Conservation (phyloP, 768 basidiomycete genomes). For the Strobilomyces dryophilus region DNA sequence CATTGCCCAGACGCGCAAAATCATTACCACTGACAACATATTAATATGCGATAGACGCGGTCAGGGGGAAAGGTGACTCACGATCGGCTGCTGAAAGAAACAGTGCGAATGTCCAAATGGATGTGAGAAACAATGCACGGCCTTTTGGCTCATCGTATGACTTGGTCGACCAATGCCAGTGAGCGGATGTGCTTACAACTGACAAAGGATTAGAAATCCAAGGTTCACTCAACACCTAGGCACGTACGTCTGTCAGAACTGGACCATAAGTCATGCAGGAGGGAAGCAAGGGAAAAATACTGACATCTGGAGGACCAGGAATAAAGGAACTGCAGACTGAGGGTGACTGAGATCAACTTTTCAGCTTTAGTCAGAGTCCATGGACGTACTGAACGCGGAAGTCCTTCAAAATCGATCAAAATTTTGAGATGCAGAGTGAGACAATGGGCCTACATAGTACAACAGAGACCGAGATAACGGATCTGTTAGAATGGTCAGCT, state of each 20-base stretch:
- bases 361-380: no score
- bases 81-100: neutral
- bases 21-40: neutral
- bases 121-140: neutral
- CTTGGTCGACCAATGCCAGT: neutral
- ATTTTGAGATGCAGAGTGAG: neutral
- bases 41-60: neutral
- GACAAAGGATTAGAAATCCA: neutral
- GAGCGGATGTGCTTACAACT: neutral
- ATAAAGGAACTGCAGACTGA: neutral
- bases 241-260: neutral
- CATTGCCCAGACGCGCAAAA: conserved; percentile 4
- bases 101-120: neutral
- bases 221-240: neutral
- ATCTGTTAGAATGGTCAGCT: neutral
- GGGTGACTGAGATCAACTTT: neutral
- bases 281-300: neutral
- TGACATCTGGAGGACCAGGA: neutral
- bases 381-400: neutral
- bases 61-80: neutral
- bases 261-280: neutral
- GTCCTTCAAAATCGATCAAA: neutral
- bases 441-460: neutral
- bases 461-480: neutral
- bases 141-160: neutral